Evolutionary conservation across 1,284 basidiomycete species (phyloP).

Genomic region (Ceratobasidium sp.): DNA sequence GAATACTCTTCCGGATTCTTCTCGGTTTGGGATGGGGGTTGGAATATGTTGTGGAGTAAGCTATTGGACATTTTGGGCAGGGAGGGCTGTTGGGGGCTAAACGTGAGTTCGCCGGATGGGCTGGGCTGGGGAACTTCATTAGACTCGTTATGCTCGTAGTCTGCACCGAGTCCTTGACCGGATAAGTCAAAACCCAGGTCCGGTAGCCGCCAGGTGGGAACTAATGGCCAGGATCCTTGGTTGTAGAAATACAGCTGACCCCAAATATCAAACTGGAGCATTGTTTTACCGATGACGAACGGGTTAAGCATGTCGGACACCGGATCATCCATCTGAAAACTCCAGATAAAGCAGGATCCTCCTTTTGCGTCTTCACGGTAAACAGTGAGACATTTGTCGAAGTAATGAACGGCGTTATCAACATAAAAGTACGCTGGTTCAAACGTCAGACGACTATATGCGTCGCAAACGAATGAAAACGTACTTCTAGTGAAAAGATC

Average conservation of each 20-base stretch:
- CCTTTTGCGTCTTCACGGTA: not conserved
- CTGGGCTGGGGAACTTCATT: not conserved
- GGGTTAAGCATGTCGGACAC: not conserved
- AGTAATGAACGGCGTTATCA: not conserved
- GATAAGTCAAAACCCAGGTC: not conserved
- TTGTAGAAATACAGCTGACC: not conserved
- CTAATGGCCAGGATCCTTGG: not conserved
- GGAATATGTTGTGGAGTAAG: not conserved
- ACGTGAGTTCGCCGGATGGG: not conserved
- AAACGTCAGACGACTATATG: not conserved
- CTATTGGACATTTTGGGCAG: slow-evolving; percentile 3
- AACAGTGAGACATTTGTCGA: slow-evolving; percentile 12
- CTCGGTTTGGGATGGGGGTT: not conserved
- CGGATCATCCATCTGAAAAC: not conserved
- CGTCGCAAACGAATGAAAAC: too few species aligned
- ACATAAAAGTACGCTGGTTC: slow-evolving; percentile 18
- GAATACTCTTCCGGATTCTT: not conserved
- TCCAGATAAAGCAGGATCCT: not conserved
- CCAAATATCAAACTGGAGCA: slow-evolving; percentile 1
- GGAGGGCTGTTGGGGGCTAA: not conserved
- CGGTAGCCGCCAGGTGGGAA: not conserved
- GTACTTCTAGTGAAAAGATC: not conserved
- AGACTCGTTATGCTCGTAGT: too few species aligned
- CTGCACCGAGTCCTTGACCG: too few species aligned
- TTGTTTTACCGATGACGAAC: not conserved